These are phyloP conservation scores for Panicum virgatum DNA, from an alignment of 202 grass and related monocot genomes.

Conservation along the genomic window DNA sequence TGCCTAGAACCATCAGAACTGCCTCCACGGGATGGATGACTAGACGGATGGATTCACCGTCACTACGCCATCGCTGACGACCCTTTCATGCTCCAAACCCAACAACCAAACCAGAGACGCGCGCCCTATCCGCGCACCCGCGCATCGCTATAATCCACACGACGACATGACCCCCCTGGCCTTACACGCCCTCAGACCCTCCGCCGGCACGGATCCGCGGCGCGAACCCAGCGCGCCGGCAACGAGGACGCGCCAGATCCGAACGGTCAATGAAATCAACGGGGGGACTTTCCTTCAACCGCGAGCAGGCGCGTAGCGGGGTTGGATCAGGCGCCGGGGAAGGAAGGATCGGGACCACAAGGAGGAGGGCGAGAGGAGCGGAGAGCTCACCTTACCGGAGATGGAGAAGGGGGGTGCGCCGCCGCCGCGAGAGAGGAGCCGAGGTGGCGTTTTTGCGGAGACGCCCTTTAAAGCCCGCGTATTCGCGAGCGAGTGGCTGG, in stretches of 20 bases:
- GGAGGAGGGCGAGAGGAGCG: background rate
- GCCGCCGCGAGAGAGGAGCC: background rate
- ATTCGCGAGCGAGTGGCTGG: slow-evolving; percentile 6
- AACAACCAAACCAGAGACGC: background rate
- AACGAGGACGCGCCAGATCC: slow-evolving; percentile 23
- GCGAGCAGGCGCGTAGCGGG: background rate
- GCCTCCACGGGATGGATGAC: background rate
- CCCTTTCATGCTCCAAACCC: background rate
- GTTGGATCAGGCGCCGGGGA: background rate
- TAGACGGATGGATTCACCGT: background rate
- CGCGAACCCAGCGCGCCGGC: background rate
- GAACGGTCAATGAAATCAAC: background rate
- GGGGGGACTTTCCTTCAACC: no score
- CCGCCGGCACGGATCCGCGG: background rate
- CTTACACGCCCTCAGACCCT: no score
- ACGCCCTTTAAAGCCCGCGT: slow-evolving; percentile 27
- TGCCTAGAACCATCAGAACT: background rate
- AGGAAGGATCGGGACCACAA: no score
- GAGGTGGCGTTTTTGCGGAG: slow-evolving; percentile 15
- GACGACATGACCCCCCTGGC: background rate
- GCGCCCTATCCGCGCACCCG: background rate
- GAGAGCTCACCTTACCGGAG: slow-evolving; percentile 41
- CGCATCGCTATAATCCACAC: background rate
- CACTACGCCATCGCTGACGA: background rate
- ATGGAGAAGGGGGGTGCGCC: slow-evolving; percentile 23